Evolutionary conservation across 75 land plant genomes (phyloP).

Genomic region (Azolla pinnata): DNA sequence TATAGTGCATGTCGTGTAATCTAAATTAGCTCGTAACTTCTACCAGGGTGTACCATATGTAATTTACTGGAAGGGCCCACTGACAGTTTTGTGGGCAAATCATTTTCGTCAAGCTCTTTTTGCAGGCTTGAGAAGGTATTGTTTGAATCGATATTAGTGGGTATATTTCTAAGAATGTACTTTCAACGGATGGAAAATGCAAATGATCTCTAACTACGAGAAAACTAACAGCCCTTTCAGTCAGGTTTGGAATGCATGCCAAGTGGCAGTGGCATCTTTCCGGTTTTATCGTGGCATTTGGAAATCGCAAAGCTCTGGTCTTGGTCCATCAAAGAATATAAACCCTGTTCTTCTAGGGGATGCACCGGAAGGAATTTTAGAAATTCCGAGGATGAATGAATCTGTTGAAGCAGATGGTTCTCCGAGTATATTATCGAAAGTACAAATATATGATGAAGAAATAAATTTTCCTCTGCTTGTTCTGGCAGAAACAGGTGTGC

Average conservation of each 20-base stretch:
- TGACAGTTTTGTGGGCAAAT: slow-evolving; percentile 41
- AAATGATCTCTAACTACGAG: background rate
- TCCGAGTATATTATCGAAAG: slow-evolving; percentile 31
- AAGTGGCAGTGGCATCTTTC: slow-evolving; percentile 74
- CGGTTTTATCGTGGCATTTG: slow-evolving; percentile 41
- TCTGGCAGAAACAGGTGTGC: slow-evolving; percentile 45
- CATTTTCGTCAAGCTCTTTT: slow-evolving; percentile 71
- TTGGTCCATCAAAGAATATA: slow-evolving; percentile 24
- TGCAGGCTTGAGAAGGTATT: slow-evolving; percentile 61
- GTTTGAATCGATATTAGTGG: background rate
- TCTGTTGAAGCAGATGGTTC: slow-evolving; percentile 32
- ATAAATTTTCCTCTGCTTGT: slow-evolving; percentile 54
- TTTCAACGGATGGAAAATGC: background rate
- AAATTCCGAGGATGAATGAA: slow-evolving; percentile 40
- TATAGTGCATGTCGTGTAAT: background rate
- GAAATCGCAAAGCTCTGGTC: slow-evolving; percentile 23
- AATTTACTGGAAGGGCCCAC: slow-evolving; percentile 56
- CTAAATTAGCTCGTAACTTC: background rate
- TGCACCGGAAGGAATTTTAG: slow-evolving; percentile 17
- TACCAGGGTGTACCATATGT: slow-evolving; percentile 71
- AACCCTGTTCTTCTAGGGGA: slow-evolving; percentile 59
- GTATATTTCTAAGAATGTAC: background rate
- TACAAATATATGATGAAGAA: slow-evolving; percentile 70
- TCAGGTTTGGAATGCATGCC: slow-evolving; percentile 77
- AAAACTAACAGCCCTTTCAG: slow-evolving; percentile 53